A percentile compares a stretch with the other conserved stretches of the same genome.
These are phyloP conservation scores for Globisporangium takayamanum DNA, from an alignment of 352 stramenopile species.

Conservation along the genomic window DNA sequence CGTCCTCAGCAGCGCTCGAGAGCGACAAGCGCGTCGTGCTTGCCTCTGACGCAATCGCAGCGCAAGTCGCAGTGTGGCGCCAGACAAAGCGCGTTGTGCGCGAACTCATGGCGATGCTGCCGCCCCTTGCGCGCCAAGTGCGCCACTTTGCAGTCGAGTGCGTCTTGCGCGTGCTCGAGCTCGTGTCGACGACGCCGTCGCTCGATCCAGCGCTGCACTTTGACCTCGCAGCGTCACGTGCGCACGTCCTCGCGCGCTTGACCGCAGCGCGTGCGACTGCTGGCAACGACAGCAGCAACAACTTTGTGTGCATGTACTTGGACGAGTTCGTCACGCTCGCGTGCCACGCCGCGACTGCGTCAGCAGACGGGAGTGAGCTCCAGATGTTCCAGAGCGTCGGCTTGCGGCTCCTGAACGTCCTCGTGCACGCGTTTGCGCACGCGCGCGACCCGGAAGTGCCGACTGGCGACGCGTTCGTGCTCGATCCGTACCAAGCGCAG, in stretches of 20 bases:
- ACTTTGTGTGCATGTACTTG: slow-evolving; percentile 85
- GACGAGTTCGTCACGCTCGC: slow-evolving; percentile 84
- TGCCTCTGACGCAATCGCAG: slow-evolving; percentile 29
- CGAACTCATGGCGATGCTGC: slow-evolving; percentile 50
- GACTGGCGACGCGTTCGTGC: slow-evolving; percentile 41
- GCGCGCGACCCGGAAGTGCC: slow-evolving; percentile 65
- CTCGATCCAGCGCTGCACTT: slow-evolving; percentile 49
- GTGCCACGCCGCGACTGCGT: slow-evolving; percentile 70
- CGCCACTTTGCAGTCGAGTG: slow-evolving; percentile 74
- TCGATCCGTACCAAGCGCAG: slow-evolving; percentile 82
- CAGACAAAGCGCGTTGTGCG: slow-evolving; percentile 61
- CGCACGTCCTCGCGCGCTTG: slow-evolving; percentile 39
- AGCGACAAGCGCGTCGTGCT: slow-evolving; percentile 23
- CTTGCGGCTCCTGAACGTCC: slow-evolving; percentile 54
- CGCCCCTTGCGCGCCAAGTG: slow-evolving; percentile 65
- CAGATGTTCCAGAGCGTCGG: slow-evolving; percentile 74
- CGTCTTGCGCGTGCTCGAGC: slow-evolving; percentile 66
- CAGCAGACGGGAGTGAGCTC: slow-evolving; percentile 60
- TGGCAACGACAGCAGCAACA: slow-evolving; percentile 15
- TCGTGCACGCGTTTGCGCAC: slow-evolving; percentile 51
- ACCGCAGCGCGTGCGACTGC: neutral
- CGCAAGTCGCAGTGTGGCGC: slow-evolving; percentile 67
- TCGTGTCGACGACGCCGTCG: slow-evolving; percentile 23
- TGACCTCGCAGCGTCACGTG: slow-evolving; percentile 48
- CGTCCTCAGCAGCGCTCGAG: slow-evolving; percentile 1